A percentile compares a stretch with the other conserved stretches of the same genome.
Evolutionary conservation across 1,284 basidiomycete species (phyloP).

Genomic region (Puccinia hordei): DNA sequence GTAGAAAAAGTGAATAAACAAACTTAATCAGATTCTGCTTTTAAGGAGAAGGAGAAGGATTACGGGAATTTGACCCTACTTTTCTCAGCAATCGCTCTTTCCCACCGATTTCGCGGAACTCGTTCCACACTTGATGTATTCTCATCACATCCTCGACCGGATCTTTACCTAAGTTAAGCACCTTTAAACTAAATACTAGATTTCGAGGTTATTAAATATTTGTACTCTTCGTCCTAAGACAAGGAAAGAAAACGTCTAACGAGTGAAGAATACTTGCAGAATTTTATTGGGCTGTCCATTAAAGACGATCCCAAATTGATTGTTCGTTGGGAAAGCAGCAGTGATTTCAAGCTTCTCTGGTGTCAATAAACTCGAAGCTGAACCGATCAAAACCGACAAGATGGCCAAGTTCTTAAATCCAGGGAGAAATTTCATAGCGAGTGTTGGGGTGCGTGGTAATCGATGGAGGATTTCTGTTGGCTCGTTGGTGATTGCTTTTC

Average conservation of each 20-base stretch:
- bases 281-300: conserved; percentile 50
- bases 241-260: too few species aligned
- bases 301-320: conserved; percentile 48
- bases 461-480: too few species aligned
- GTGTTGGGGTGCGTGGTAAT: too few species aligned
- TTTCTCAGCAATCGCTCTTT: conserved; percentile 44
- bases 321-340: conserved; percentile 40
- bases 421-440: neutral
- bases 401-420: neutral
- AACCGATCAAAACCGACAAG: neutral
- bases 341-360: conserved; percentile 48
- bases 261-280: conserved; percentile 26
- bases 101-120: conserved; percentile 49
- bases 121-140: conserved; percentile 47
- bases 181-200: conserved; percentile 45
- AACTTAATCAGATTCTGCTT: neutral
- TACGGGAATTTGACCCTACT: neutral
- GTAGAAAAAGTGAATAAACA: neutral
- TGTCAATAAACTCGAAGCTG: conserved; percentile 6
- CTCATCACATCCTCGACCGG: conserved; percentile 44
- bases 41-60: neutral
- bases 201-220: conserved; percentile 1
- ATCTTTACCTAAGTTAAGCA: conserved; percentile 36
- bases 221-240: neutral
- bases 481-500: too few species aligned